Conservation (phyloP, 116 monocot genomes). For the Zostera marina region DNA sequence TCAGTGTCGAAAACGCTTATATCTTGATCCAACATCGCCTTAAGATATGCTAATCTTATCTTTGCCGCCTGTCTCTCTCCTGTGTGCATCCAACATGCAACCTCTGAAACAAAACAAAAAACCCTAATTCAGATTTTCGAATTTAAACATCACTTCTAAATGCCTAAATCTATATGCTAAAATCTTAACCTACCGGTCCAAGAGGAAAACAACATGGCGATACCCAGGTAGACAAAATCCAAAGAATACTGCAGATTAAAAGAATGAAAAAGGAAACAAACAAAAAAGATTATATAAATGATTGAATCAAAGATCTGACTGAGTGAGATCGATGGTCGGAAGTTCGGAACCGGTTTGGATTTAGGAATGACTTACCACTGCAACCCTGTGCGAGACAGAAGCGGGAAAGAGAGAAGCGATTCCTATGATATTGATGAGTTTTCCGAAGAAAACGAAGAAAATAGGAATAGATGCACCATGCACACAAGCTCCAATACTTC, state of each 20-base stretch:
- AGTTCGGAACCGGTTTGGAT: too few relatives aligned
- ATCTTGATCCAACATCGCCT: constrained; percentile 15
- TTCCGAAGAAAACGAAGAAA: constrained; percentile 98
- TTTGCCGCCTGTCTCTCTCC: constrained; percentile 23
- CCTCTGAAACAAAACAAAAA: constrained; percentile 13
- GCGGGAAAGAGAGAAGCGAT: constrained; percentile 80
- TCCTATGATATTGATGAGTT: constrained; percentile 95
- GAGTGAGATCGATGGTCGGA: too few relatives aligned
- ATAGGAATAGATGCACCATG: constrained; percentile 95
- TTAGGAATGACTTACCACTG: constrained; percentile 22
- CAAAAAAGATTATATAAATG: neutral
- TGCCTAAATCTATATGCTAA: too few relatives aligned
- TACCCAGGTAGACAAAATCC: constrained; percentile 52
- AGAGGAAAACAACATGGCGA: constrained; percentile 42
- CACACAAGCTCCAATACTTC: constrained; percentile 73
- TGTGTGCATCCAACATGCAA: constrained; percentile 28
- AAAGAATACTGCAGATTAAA: constrained; percentile 46
- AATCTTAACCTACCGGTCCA: constrained; percentile 82
- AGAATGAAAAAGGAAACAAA: neutral
- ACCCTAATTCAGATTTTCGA: neutral
- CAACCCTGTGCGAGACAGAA: constrained; percentile 56
- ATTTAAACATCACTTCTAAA: neutral
- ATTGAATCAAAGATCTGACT: neutral
- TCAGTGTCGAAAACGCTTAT: constrained; percentile 21
- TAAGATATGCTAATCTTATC: constrained; percentile 18